These are phyloP conservation scores for Sordaria brevicollis DNA, from an alignment of 495 filamentous ascomycete genomes.

Conservation along the genomic window DNA sequence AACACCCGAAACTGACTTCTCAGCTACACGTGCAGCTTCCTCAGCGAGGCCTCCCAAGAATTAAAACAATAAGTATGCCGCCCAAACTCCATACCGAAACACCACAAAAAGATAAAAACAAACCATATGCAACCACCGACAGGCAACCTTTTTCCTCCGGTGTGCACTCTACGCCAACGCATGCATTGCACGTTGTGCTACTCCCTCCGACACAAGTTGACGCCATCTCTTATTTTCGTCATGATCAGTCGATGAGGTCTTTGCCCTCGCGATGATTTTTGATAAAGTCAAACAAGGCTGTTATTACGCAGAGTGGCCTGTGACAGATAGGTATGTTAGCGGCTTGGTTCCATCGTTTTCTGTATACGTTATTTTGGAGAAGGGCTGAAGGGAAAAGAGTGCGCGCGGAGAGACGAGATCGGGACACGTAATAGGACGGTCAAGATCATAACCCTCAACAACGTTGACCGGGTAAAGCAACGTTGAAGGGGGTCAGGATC, in stretches of 20 bases:
- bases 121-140: not conserved
- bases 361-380: not conserved
- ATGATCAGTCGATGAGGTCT: conserved; percentile 16
- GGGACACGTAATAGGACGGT: too few species aligned
- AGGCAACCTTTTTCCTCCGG: not conserved
- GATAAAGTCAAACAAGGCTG: conserved; percentile 15
- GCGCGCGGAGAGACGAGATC: too few species aligned
- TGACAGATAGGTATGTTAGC: not conserved
- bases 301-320: conserved; percentile 13
- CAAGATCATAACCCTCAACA: too few species aligned
- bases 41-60: not conserved
- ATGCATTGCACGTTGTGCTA: not conserved
- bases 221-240: not conserved
- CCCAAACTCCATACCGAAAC: not conserved
- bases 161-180: not conserved
- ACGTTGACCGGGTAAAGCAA: not conserved
- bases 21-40: not conserved
- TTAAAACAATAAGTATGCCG: not conserved
- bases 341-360: not conserved
- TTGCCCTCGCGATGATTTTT: conserved; percentile 20
- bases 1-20: not conserved
- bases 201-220: not conserved
- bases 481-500: not conserved
- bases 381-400: not conserved
- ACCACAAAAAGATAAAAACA: not conserved